Conservation (phyloP, 495 filamentous ascomycete species). For the Penicillium ucsense region DNA sequence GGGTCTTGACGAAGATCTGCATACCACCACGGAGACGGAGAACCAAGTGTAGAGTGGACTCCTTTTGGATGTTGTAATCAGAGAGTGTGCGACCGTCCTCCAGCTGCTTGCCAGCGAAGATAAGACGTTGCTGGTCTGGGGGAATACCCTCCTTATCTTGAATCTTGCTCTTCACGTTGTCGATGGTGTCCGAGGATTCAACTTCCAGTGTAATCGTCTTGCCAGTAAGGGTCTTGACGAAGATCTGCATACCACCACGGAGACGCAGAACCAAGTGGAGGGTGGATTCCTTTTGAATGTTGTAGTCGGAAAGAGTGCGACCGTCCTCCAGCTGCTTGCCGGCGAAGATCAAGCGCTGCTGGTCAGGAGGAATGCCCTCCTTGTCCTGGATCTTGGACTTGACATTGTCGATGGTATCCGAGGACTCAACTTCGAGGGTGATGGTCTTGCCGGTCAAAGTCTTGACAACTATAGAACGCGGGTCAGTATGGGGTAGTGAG, state of each 20-base stretch:
- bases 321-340: constrained; percentile 67
- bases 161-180: constrained; percentile 97
- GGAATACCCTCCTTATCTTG: constrained; percentile 97
- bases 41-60: constrained; percentile 93
- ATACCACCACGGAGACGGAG: constrained; percentile 96
- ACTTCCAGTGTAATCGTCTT: constrained; percentile 67
- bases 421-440: constrained; percentile 94
- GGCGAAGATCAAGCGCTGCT: constrained; percentile 66
- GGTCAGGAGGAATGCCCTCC: constrained; percentile 69
- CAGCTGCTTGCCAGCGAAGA: constrained; percentile 95
- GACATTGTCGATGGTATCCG: constrained; percentile 94
- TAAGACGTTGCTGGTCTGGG: constrained; percentile 87
- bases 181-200: constrained; percentile 83
- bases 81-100: constrained; percentile 86
- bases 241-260: constrained; percentile 67
- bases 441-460: constrained; percentile 96
- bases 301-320: constrained; percentile 63
- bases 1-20: constrained; percentile 92
- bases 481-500: constrained; percentile 7
- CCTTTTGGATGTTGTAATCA: constrained; percentile 99
- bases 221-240: constrained; percentile 63
- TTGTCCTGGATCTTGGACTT: constrained; percentile 74
- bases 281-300: constrained; percentile 65
- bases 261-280: constrained; percentile 62
- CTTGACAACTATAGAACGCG: constrained; percentile 53